Evolutionary conservation across 2,329 filamentous ascomycete species (phyloP).

Genomic region (Exutisphaerella laricina): DNA sequence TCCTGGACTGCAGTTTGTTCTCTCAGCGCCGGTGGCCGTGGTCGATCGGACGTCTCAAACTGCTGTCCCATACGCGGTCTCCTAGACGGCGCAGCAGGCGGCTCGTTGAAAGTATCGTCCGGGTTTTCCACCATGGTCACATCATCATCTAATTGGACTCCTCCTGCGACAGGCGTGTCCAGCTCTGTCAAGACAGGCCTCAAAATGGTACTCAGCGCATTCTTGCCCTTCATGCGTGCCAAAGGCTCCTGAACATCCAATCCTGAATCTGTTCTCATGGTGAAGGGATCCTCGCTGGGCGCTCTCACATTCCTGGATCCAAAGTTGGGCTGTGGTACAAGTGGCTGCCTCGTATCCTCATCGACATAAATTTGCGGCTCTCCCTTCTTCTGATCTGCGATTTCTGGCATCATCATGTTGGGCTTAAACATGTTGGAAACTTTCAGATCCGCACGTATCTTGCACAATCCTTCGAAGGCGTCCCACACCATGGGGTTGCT

Average conservation of each 20-base stretch:
- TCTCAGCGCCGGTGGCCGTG: constrained; percentile 36
- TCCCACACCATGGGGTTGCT: constrained; percentile 98
- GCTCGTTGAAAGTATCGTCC: constrained; percentile 34
- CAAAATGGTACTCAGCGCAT: constrained; percentile 24
- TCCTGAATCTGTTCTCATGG: constrained; percentile 22
- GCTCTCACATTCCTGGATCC: constrained; percentile 14
- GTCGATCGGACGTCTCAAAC: constrained; percentile 24
- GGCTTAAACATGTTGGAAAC: constrained; percentile 82
- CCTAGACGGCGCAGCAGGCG: constrained; percentile 45
- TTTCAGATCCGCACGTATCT: constrained; percentile 71
- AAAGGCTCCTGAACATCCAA: constrained; percentile 33
- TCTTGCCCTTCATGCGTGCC: constrained; percentile 42
- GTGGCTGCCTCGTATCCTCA: constrained; percentile 21
- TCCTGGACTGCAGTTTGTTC: constrained; percentile 35
- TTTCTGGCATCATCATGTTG: constrained; percentile 55
- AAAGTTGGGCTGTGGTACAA: constrained; percentile 23
- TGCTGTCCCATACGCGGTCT: constrained; percentile 30
- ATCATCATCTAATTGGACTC: constrained; percentile 40
- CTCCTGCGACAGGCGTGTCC: constrained; percentile 46
- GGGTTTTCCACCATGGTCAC: constrained; percentile 30
- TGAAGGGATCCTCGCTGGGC: constrained; percentile 40
- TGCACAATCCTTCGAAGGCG: constrained; percentile 82
- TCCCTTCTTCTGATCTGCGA: constrained; percentile 23
- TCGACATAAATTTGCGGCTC: constrained; percentile 30
- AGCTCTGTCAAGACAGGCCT: constrained; percentile 26